phyloP scores from a whole-genome alignment of 805 yeast species.

The Myxozyma mucilagina region DNA sequence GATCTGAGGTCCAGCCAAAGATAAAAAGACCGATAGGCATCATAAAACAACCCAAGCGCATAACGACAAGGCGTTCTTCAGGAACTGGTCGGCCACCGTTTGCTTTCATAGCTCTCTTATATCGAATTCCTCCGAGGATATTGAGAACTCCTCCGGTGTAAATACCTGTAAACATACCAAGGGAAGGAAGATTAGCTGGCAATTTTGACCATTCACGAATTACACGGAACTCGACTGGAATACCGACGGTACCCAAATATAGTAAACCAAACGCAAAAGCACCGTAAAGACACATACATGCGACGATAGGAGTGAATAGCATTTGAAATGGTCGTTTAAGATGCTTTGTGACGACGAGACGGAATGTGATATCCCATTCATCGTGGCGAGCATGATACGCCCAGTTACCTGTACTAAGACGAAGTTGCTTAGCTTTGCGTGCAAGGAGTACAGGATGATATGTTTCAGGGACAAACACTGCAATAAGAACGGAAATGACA shows the following conservation, averaged over 20 bases:
- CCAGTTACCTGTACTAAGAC: constrained; percentile 69
- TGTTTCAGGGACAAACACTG: constrained; percentile 47
- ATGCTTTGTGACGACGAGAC: constrained; percentile 70
- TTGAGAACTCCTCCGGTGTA: constrained; percentile 36
- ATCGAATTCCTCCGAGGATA: constrained; percentile 16
- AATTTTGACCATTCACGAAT: constrained; percentile 18
- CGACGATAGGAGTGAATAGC: constrained; percentile 53
- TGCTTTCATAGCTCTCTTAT: constrained; percentile 6
- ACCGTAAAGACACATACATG: constrained; percentile 47
- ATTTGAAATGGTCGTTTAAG: constrained; percentile 79
- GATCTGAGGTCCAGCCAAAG: constrained; percentile 72
- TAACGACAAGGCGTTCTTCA: constrained; percentile 35
- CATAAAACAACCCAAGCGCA: constrained; percentile 52
- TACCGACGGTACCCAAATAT: constrained; percentile 46
- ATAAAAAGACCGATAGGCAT: constrained; percentile 64
- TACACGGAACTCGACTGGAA: constrained; percentile 42
- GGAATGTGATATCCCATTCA: constrained; percentile 68
- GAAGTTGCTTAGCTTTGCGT: constrained; percentile 53
- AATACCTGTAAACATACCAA: constrained; percentile 41
- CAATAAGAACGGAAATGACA: constrained; percentile 48
- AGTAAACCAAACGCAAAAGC: constrained; percentile 49
- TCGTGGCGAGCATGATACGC: constrained; percentile 93
- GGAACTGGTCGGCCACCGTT: constrained; percentile 24
- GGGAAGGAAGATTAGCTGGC: constrained; percentile 15
- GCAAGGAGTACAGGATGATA: constrained; percentile 50